These are phyloP conservation scores for Biscutella laevigata DNA, from an alignment of 441 rosid genomes.

Conservation along the genomic window DNA sequence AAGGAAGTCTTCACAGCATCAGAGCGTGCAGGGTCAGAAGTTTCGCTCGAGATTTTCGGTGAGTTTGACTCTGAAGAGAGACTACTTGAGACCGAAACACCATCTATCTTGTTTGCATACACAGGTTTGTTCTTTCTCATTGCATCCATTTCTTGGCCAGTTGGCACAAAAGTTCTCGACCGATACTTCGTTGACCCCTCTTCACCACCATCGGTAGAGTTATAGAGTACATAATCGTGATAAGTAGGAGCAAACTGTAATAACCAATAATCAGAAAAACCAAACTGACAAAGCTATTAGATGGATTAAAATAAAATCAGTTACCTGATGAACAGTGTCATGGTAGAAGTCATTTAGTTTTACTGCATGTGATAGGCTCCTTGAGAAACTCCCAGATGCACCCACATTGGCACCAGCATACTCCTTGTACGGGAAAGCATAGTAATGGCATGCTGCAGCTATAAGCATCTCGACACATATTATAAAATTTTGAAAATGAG, in stretches of 20 bases:
- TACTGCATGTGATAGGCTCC: conserved; percentile 82
- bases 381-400: conserved; percentile 53
- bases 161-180: conserved; percentile 92
- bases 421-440: conserved; percentile 94
- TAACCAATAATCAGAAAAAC: conserved; percentile 21
- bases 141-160: conserved; percentile 95
- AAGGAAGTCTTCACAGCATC: conserved; percentile 57
- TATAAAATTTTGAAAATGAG: conserved; percentile 76
- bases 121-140: conserved; percentile 68
- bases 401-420: conserved; percentile 95
- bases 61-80: conserved; percentile 57
- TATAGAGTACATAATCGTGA: conserved; percentile 91
- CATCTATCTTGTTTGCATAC: conserved; percentile 69
- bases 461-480: conserved; percentile 94
- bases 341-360: conserved; percentile 91
- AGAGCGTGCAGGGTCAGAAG: conserved; percentile 32
- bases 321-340: conserved; percentile 94
- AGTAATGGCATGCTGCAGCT: conserved; percentile 85
- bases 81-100: conserved; percentile 57
- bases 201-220: conserved; percentile 67
- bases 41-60: conserved; percentile 32
- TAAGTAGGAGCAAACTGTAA: conserved; percentile 93
- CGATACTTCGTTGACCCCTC: conserved; percentile 82
- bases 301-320: not conserved
- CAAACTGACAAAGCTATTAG: not conserved